Percentiles rank a stretch among this genome's conserved stretches.
Evolutionary conservation across 108 stramenopile genomes (phyloP).

Genomic region (Poteriospumella lacustris): DNA sequence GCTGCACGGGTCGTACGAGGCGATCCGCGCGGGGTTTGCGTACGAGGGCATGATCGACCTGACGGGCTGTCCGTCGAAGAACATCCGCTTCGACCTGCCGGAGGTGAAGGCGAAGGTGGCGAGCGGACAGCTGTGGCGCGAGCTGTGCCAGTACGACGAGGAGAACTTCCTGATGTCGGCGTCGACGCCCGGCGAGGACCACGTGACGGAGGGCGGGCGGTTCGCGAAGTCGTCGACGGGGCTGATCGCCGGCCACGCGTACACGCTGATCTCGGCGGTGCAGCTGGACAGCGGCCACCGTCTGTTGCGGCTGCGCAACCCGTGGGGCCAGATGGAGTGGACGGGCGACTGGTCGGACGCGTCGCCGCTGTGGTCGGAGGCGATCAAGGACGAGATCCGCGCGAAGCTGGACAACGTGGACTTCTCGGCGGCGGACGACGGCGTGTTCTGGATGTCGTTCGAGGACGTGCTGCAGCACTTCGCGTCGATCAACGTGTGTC

Average conservation of each 20-base stretch:
- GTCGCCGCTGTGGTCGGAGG: conserved; percentile 28
- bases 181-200: conserved; percentile 40
- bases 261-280: conserved; percentile 31
- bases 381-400: not conserved
- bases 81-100: not conserved
- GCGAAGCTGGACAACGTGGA: conserved; percentile 12
- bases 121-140: not conserved
- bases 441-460: conserved; percentile 49
- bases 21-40: conserved; percentile 34
- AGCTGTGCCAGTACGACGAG: conserved; percentile 11
- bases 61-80: conserved; percentile 33
- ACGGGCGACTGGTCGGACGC: conserved; percentile 43
- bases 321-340: conserved; percentile 47
- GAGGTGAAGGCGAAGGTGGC: not conserved
- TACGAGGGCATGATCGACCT: conserved; percentile 42
- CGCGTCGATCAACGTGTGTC: conserved; percentile 21
- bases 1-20: conserved; percentile 31
- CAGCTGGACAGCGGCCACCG: conserved; percentile 11
- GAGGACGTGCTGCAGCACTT: conserved; percentile 41
- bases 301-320: conserved; percentile 41
- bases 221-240: conserved; percentile 17
- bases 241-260: conserved; percentile 36
- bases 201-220: conserved; percentile 16
- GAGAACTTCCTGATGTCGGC: conserved; percentile 38
- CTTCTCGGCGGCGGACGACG: conserved; percentile 34